Evolutionary conservation across 2,329 filamentous ascomycete genomes (phyloP), one percentile per base, ranked within the genome.

Genomic region (Cladophialophora psammophila): DNA sequence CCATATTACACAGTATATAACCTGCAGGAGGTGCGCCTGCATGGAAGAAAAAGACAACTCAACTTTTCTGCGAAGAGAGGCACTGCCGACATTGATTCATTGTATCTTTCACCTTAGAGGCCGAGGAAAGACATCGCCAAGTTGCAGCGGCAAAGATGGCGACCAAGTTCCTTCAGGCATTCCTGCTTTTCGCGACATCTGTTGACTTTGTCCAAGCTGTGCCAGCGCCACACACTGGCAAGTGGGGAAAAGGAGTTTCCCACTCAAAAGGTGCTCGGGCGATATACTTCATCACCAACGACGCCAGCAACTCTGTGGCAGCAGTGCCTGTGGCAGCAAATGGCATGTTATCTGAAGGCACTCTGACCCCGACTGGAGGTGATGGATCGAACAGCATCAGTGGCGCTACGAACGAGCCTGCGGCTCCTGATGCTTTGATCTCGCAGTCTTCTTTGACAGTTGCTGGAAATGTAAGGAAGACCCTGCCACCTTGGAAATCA

Each of bases 271-370:
- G 42, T 20, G 42, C 58, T 18, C 42, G 84, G 72, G 86, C 85
- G 0, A 72, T 88, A 18, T 89, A 89, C 74, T 76, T 88, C 62
- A 76, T 87, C 45, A 86, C 83, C 40, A 90, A 89, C 70, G 80
- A 84, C 2, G 75, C 74, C 9, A 70, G 80, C 0, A 86, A 88
- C 61, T 74, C 79, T 0, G 79, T 88, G 1, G 78, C 87, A 1
- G 82, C 85, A 0, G 62, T 88, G 1, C 80, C 82, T 0, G 80
- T 88, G 38, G 76, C 74, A 0, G 54, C 69, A 0, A 77, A 86
- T 63, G 86, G 87, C 0, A 80, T 76, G 15, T 76, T 88, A 0
- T 80, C 78, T 0, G 74, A 75, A 2, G 83, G 81, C 0, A 77
- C 76, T 1, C 72, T 79, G 1, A 84, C 80, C 0, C 60, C 76